These are phyloP conservation scores for Phytophthora cajani DNA, from an alignment of 352 stramenopile genomes.

Conservation along the genomic window DNA sequence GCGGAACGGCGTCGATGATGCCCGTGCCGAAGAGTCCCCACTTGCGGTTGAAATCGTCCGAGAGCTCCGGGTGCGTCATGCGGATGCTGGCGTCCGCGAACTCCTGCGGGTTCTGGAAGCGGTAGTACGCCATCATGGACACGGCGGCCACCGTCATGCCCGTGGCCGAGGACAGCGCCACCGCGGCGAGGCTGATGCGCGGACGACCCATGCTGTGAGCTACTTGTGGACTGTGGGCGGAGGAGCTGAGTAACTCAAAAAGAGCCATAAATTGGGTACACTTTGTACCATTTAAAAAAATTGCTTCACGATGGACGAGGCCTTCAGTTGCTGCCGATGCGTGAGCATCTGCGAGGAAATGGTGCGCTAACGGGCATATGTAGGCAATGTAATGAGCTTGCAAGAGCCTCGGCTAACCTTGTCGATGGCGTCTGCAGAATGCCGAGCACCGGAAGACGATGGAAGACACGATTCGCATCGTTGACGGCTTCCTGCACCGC, in stretches of 20 bases:
- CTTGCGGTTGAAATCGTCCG: conserved; percentile 74
- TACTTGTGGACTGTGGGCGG: conserved; percentile 10
- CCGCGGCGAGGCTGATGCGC: conserved; percentile 57
- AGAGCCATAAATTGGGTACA: not conserved
- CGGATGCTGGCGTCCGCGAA: conserved; percentile 84
- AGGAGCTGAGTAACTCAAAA: not conserved
- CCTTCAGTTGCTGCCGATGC: conserved; percentile 63
- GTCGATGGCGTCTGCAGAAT: conserved; percentile 49
- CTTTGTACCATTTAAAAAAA: not conserved
- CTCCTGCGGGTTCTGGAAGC: conserved; percentile 84
- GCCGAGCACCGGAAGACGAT: conserved; percentile 78
- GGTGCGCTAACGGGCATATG: conserved; percentile 32
- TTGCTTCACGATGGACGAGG: conserved; percentile 23
- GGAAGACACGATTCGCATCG: conserved; percentile 80
- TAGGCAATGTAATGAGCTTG: not conserved
- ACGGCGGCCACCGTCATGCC: conserved; percentile 86
- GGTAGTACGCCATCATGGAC: conserved; percentile 81
- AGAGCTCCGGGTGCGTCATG: conserved; percentile 79
- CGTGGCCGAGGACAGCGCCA: conserved; percentile 77
- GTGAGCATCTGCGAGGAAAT: conserved; percentile 85
- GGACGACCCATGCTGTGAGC: conserved; percentile 35
- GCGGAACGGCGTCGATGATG: conserved; percentile 74
- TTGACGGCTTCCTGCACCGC: conserved; percentile 69
- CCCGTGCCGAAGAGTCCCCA: conserved; percentile 89
- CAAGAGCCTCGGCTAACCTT: not conserved